Conservation (phyloP, 495 filamentous ascomycete species). For the Astrothelium macrocarpum region DNA sequence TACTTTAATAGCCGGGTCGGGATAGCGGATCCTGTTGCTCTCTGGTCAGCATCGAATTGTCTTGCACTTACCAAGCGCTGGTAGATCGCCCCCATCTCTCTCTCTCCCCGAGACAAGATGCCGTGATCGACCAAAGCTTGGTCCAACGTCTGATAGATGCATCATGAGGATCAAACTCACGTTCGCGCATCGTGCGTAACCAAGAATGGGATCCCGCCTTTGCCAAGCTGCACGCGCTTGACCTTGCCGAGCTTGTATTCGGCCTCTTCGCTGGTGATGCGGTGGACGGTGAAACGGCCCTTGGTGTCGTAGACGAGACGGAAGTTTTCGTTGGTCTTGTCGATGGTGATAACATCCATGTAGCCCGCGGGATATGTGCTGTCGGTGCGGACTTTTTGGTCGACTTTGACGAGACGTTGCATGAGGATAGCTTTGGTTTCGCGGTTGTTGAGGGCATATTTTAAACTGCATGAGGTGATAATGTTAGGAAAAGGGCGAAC, state of each 20-base stretch:
- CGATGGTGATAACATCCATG: constrained; percentile 98
- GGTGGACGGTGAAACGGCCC: constrained; percentile 99
- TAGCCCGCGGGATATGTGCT: constrained; percentile 93
- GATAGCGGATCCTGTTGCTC: constrained; percentile 80
- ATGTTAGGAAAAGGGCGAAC: neutral
- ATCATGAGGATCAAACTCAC: constrained; percentile 58
- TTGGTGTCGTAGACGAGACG: constrained; percentile 99
- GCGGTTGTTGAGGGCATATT: constrained; percentile 98
- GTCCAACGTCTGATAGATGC: constrained; percentile 98
- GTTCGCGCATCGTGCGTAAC: constrained; percentile 99
- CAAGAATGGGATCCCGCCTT: constrained; percentile 99
- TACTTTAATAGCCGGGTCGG: constrained; percentile 94
- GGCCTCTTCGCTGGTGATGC: constrained; percentile 94
- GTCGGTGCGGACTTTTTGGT: constrained; percentile 99
- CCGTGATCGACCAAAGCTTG: constrained; percentile 79
- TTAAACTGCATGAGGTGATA: constrained; percentile 50
- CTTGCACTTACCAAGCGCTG: constrained; percentile 15
- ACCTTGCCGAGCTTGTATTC: constrained; percentile 99
- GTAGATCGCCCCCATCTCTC: neutral
- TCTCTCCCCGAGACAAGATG: constrained; percentile 12
- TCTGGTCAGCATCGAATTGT: constrained; percentile 29
- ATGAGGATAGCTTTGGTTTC: constrained; percentile 97
- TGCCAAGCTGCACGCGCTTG: constrained; percentile 97
- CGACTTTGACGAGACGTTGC: constrained; percentile 99
- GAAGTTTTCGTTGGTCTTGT: constrained; percentile 99